These are phyloP conservation scores for Filobasidium wieringae DNA, from an alignment of 768 basidiomycete species.

Conservation along the genomic window DNA sequence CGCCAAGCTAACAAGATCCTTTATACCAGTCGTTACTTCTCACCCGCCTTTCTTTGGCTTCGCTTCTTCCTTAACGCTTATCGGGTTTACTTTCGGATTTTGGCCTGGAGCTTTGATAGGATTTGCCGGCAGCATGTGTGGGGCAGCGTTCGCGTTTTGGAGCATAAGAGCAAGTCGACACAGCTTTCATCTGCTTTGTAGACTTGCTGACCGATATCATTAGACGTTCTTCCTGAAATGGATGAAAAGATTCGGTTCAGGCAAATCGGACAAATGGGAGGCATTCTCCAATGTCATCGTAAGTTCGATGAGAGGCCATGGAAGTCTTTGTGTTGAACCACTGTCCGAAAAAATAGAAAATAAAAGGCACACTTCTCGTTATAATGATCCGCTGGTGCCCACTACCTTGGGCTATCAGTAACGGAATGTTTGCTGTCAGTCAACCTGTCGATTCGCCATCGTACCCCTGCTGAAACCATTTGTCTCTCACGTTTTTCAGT, in stretches of 20 bases:
- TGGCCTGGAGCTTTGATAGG: slow-evolving; percentile 32
- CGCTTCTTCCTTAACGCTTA: slow-evolving; percentile 31
- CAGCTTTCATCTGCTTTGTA: neutral
- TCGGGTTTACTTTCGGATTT: slow-evolving; percentile 36
- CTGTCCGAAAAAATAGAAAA: slow-evolving; percentile 4
- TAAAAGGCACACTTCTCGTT: slow-evolving; percentile 33
- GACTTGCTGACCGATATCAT: neutral
- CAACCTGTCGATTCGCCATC: neutral
- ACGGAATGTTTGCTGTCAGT: slow-evolving; percentile 38
- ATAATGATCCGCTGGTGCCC: slow-evolving; percentile 39
- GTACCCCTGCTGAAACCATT: neutral
- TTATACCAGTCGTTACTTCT: slow-evolving; percentile 26
- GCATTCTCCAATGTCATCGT: slow-evolving; percentile 36
- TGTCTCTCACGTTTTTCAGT: slow-evolving; percentile 12
- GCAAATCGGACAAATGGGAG: slow-evolving; percentile 31
- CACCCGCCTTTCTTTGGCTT: slow-evolving; percentile 38
- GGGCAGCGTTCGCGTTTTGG: slow-evolving; percentile 29
- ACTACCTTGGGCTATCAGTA: slow-evolving; percentile 36
- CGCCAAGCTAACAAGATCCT: neutral
- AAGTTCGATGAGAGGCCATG: neutral
- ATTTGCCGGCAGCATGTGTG: slow-evolving; percentile 23
- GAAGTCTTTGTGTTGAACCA: neutral
- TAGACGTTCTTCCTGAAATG: slow-evolving; percentile 34
- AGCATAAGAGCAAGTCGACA: slow-evolving; percentile 22
- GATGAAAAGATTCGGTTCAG: slow-evolving; percentile 21